Percentiles rank a stretch among this genome's conserved stretches.
phyloP scores from a whole-genome alignment of 2,329 filamentous ascomycete genomes.

The Reticulascus tulasneorum region DNA sequence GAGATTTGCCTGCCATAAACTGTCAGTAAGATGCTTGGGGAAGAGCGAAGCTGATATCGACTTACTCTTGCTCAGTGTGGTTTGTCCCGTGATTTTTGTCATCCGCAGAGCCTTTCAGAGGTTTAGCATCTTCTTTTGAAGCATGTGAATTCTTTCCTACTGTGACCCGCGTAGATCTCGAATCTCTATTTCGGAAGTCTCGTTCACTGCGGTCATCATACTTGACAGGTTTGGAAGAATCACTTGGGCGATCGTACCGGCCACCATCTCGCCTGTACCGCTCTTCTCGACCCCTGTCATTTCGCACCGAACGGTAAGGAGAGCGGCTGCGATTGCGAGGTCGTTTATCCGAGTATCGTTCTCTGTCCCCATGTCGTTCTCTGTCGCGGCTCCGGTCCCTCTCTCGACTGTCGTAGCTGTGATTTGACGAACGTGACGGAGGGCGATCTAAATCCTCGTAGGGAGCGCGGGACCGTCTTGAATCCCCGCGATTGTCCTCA shows the following conservation, averaged over 20 bases:
- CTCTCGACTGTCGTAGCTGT: constrained; percentile 49
- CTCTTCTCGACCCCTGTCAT: constrained; percentile 30
- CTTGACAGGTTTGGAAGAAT: constrained; percentile 24
- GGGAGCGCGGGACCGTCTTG: constrained; percentile 41
- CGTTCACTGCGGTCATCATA: constrained; percentile 45
- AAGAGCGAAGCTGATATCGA: neutral
- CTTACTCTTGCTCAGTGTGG: constrained; percentile 30
- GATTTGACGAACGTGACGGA: constrained; percentile 33
- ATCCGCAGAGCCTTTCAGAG: constrained; percentile 54
- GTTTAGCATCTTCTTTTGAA: constrained; percentile 65
- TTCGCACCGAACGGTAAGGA: constrained; percentile 36
- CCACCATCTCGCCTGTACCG: constrained; percentile 26
- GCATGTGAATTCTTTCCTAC: constrained; percentile 54
- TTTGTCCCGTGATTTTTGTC: constrained; percentile 17
- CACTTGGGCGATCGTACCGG: constrained; percentile 19
- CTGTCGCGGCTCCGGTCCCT: constrained; percentile 34
- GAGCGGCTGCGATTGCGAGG: constrained; percentile 53
- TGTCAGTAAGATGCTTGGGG: neutral
- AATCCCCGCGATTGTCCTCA: constrained; percentile 51
- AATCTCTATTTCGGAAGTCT: constrained; percentile 49
- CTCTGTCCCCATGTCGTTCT: constrained; percentile 25
- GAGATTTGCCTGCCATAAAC: constrained; percentile 8
- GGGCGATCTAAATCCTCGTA: constrained; percentile 58
- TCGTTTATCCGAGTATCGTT: constrained; percentile 49
- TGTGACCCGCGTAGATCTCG: constrained; percentile 61